Base-by-base conservation (phyloP, 2,329 filamentous ascomycete species). In the Chlorencoelia australis region DNA sequence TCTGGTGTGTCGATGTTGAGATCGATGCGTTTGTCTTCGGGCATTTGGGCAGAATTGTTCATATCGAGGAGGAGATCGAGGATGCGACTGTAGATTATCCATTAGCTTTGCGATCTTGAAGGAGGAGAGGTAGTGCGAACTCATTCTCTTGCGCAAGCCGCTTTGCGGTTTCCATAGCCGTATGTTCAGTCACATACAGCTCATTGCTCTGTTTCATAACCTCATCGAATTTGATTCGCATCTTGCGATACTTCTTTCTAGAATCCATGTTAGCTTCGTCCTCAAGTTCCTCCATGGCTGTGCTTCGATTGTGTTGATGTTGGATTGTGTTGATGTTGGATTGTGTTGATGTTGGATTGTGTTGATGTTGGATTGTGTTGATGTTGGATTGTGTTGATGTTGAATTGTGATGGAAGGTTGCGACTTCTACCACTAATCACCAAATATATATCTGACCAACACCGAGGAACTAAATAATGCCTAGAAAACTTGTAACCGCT, bases 201-300 rank as follows among this genome's bases (percentile, higher is more conserved):
- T 79, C 73, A 61, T 94, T 91, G 58, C 85, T 83, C 47, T 85
- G 76, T 39, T 79, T 73, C 73, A 88, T 84, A 53, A 75, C 76
- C 33, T 77, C 69, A 50, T 91, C 82, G 55, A 91, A 93, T 18
- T 70, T 67, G 57, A 81, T 70, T 62, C 82, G 79, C 77, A 91
- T 84, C 70, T 93, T 93, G 52, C 82, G 81, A 60, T 93, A 98
- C 68, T 98, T 98, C 65, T 94, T 94, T 72, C 84, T 86, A 29
- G 75, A 81, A 54, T 75, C 14, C 32, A 37, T 39, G 32, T 55
- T 46, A 56, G 50, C 36, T 30, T 17, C 16, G 24, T 10, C 79
- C n/a, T n/a, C n/a, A n/a, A n/a, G n/a, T n/a, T n/a, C n/a, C n/a
- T n/a, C n/a, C n/a, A n/a, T n/a, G n/a, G n/a, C n/a, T n/a, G n/a